Evolutionary conservation across 2,329 filamentous ascomycete species (phyloP), one percentile per base, ranked within the genome.

Genomic region (Pseudopyrenochaeta lycopersici): DNA sequence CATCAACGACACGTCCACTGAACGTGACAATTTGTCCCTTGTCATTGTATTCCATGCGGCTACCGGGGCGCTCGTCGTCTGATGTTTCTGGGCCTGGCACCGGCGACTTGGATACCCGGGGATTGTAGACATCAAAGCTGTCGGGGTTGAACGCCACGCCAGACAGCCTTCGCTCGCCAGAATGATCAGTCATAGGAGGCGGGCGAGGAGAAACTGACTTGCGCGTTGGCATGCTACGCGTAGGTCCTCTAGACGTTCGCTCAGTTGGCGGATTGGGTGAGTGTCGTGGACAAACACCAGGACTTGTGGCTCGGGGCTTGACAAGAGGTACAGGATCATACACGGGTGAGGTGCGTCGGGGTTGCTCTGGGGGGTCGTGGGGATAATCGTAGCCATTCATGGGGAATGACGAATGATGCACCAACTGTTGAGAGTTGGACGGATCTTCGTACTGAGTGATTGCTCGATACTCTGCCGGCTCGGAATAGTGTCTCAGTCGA

Each of bases 201-300:
- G 90, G 89, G 1, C 85, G 84, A 2, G 90, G 89, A 64, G 89
- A 92, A 29, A 92, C 85, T 1, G 90, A 92, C 72, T 93, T 93
- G 46, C 90, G 85, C 7, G 77, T 77, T 7, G 80, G 77, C 30
- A 83, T 85, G 58, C 62, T 81, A 73, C 60, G 79, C 68, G 61
- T 74, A 74, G 59, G 82, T 72, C 64, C 76, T 23, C 74, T 67
- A 33, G 76, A 74, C 35, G 65, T 73, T 50, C 81, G 60, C 38
- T 66, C 72, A 17, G 71, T 61, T 2, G 56, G 49, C 27, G 70
- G 56, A 60, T 72, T 58, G 35, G 74, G 52, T 43, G 64, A 62
- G 43, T 68, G 52, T 7, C 53, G 51, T 6, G 70, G 69, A 38
- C 55, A 71, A 7, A 60, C 70, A 7, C 70, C 73, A 12, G 82